A percentile compares a stretch with the other conserved stretches of the same genome.
Conservation (phyloP, 2,329 filamentous ascomycete species). For the Colletotrichum sp. region DNA sequence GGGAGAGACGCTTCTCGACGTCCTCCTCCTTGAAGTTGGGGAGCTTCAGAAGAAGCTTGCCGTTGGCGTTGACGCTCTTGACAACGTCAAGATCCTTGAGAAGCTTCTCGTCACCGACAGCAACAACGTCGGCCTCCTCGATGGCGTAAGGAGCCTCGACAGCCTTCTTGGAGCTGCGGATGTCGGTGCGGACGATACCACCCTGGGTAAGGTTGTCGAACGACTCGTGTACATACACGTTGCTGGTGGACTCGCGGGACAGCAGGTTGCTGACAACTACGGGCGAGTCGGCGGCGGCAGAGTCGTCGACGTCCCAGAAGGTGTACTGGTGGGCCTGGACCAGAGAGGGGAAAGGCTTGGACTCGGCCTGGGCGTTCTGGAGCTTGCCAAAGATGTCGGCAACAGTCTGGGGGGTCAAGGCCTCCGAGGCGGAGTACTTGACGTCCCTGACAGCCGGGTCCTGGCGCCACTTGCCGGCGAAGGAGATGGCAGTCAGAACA, state of each 20-base stretch:
- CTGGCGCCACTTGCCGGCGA: conserved; percentile 70
- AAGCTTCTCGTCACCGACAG: conserved; percentile 78
- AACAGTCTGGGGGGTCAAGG: conserved; percentile 61
- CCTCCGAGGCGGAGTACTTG: conserved; percentile 81
- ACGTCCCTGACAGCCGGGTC: conserved; percentile 76
- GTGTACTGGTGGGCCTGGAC: conserved; percentile 80
- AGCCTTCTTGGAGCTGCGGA: conserved; percentile 81
- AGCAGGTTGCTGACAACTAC: conserved; percentile 61
- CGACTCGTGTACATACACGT: conserved; percentile 65
- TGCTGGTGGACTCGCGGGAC: conserved; percentile 75
- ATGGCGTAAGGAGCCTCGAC: conserved; percentile 86
- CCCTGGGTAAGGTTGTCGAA: conserved; percentile 74
- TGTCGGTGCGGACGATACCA: conserved; percentile 82
- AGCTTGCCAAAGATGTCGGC: conserved; percentile 53
- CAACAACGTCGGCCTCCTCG: conserved; percentile 77
- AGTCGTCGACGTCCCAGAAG: conserved; percentile 91
- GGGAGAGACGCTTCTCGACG: conserved; percentile 83
- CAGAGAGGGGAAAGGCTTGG: conserved; percentile 44
- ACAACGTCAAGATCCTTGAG: conserved; percentile 80
- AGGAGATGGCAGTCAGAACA: conserved; percentile 83
- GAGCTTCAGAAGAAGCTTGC: conserved; percentile 77
- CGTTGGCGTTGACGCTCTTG: conserved; percentile 71
- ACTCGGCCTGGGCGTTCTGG: conserved; percentile 56
- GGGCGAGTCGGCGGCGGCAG: conserved; percentile 69
- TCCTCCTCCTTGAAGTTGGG: conserved; percentile 86